Base-by-base conservation (phyloP, 2,329 filamentous ascomycete genomes). In the Aureobasidium namibiae region DNA sequence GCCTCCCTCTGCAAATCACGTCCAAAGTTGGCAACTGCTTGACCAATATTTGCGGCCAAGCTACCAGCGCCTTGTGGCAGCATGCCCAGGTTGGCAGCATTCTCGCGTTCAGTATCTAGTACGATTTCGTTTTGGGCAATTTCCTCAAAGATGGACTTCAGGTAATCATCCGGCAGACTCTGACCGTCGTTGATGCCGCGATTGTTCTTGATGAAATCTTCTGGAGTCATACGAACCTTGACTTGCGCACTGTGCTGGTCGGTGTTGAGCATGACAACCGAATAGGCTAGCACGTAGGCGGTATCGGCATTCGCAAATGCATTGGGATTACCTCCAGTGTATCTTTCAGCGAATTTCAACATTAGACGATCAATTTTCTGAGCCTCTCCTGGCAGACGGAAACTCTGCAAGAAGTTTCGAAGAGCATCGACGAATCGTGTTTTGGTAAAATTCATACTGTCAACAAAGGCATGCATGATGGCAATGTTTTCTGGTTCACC, bases 351-450 rank as follows among this genome's bases (percentile, higher is more conserved):
- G 74, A 97, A 99, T 72, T 99, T 99, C 65, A 99, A 78, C 94
- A 99, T 97, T 75, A 97, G 95, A 49, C 94, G 89, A 83, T 99
- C 94, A 65, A 99, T 99, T 77, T 99, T 99, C 71, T 99, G 94
- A 0, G 92, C 92, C 74, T 99, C 94, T 62, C 94, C 94, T 0
- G 94, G 94, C 14, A 99, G 78, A 63, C 94, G 88, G 78, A 99
- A 99, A 29, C 90, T 89, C 72, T 99, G 94, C 13, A 99, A 77
- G 68, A 99, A 99, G 61, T 90, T 86, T 38, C 94, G 85, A 26
- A 99, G 76, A 14, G 94, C 88, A 72, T 96, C 92, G 7, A 96
- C 92, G 67, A 99, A 99, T 2, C 92, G 86, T 59, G 87, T 90
- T 72, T 92, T 92, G 10, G 84, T 82, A 66, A 99, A 99, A 48